Evolutionary conservation across 139 green algal genomes (phyloP), one percentile per base, ranked within the genome.

Genomic region (Asterochloris sp.): DNA sequence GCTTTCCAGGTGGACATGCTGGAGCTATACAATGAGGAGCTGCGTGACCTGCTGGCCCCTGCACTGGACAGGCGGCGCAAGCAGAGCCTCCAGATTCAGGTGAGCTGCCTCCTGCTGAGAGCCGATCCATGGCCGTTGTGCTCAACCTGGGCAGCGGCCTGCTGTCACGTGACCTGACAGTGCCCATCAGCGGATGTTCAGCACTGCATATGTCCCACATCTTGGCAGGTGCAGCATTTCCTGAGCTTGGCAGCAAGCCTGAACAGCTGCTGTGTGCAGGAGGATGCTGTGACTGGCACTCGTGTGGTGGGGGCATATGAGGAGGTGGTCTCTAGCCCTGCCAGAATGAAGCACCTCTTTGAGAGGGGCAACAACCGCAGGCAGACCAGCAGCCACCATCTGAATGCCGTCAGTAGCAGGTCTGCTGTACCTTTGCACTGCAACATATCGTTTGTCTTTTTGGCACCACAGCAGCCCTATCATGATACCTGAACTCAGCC

Each of bases 21-120:
- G 79, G 95, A 98, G 79, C 94, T 98, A 67, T 98, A 98, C 87
- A 97, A 97, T 82, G 95, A 98, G 85, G 91, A 95, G 75, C 87
- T 97, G 54, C 27, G 86, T 17, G 88, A 93, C 76, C 78, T 91
- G 69, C 86, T 97, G 28, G 88, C 85, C 24, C 91, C 90, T 61
- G 75, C 87, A 6, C 91, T 94, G 76, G 89, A 89, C 62, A 90
- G 88, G 74, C 85, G 94, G 29, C 89, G 95, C 74, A 84, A 96
- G 11, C 93, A 82, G 74, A 80, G 24, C 60, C 28, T 80, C 60
- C 76, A 80, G 60, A 69, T 80, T 62, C 67, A 80, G 76, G 76
- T 80, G 0, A 23, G 28, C 26, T 60, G 13, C 13, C 0, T 1
- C 73, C 28, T 54, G 12, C 15, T 47, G 69, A n/a, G 17, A 54